Evolutionary conservation across 2,329 filamentous ascomycete species (phyloP), one percentile per base, ranked within the genome.

Genomic region (Neophaeococcomyces aloes): DNA sequence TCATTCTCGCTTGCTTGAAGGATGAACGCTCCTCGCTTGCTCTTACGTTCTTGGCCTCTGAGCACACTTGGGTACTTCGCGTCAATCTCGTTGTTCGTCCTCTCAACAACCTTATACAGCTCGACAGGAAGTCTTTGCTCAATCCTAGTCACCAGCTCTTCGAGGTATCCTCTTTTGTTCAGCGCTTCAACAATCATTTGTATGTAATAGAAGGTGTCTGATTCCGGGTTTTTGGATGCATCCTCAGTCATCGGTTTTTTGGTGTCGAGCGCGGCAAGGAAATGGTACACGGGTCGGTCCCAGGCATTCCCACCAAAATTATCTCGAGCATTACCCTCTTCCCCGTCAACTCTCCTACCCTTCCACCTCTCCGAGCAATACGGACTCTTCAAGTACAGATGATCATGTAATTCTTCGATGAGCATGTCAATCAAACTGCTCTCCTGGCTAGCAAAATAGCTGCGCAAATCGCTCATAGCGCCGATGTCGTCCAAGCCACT

Each of bases 311-410:
- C 61, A 14, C 51, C 43, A 44, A 49, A 49, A 19, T 42, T 44
- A 18, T 53, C 51, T 32, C 49, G 53, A 48, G 48, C 47, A 32
- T 49, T 48, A 38, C 43, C 44, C 43, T 51, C 51, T 31, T 58
- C 59, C 15, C 67, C 49, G 34, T 47, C 64, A 3, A 58, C 53
- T 5, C 48, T 53, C 47, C 94, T 77, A 46, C 75, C 76, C 63
- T 94, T 93, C 91, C 91, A 98, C 53, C 91, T 75, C 60, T 94
- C 86, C 59, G 94, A 87, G 59, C 89, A 96, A 60, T 98, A 98
- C 0, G 89, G 91, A 3, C 89, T 96, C 61, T 96, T 96, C 30
- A 98, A 77, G 59, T 98, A 98, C 3, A 98, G 72, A 64, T 98
- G 91, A 60, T 94, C 91, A 60, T 98, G 91, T 27, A 98, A 71